A percentile compares a stretch with the other conserved stretches of the same genome.
These are phyloP conservation scores for Cystobasidiaceae sp. DNA, from an alignment of 1,284 basidiomycete genomes.

Conservation along the genomic window DNA sequence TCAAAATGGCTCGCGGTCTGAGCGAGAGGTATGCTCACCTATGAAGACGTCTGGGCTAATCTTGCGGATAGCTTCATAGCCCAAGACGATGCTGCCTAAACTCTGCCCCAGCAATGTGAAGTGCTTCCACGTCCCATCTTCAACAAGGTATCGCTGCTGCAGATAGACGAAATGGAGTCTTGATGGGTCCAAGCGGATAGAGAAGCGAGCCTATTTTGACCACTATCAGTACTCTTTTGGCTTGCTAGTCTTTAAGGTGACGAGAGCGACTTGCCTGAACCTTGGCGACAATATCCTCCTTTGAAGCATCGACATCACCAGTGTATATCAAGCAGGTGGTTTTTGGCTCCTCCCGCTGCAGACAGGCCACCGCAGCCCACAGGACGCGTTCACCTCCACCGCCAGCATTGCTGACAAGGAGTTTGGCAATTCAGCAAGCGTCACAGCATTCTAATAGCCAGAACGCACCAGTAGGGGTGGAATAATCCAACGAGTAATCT, in stretches of 20 bases:
- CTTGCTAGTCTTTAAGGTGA: neutral
- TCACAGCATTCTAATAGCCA: neutral
- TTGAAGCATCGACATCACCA: slow-evolving; percentile 73
- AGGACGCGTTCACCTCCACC: slow-evolving; percentile 95
- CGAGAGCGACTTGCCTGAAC: slow-evolving; percentile 59
- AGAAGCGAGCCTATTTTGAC: slow-evolving; percentile 65
- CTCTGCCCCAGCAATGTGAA: slow-evolving; percentile 92
- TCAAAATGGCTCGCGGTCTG: neutral
- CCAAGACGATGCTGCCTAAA: slow-evolving; percentile 76
- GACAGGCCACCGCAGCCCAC: slow-evolving; percentile 79
- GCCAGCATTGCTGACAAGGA: slow-evolving; percentile 75
- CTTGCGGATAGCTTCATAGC: slow-evolving; percentile 64
- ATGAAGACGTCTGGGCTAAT: slow-evolving; percentile 85
- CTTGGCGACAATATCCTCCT: slow-evolving; percentile 73
- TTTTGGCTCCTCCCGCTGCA: slow-evolving; percentile 67
- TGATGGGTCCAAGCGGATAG: slow-evolving; percentile 62
- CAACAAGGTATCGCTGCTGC: slow-evolving; percentile 63
- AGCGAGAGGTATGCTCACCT: slow-evolving; percentile 53
- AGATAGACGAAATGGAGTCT: slow-evolving; percentile 75
- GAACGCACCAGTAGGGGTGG: slow-evolving; percentile 84
- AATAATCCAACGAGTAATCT: slow-evolving; percentile 70
- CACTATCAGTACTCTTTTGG: neutral
- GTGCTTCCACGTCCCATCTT: slow-evolving; percentile 74
- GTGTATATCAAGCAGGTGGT: slow-evolving; percentile 82
- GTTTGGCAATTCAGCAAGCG: neutral